Percentiles rank a stretch among this genome's conserved stretches.
Conservation (phyloP, 768 basidiomycete genomes). For the Amanita inopinata region DNA sequence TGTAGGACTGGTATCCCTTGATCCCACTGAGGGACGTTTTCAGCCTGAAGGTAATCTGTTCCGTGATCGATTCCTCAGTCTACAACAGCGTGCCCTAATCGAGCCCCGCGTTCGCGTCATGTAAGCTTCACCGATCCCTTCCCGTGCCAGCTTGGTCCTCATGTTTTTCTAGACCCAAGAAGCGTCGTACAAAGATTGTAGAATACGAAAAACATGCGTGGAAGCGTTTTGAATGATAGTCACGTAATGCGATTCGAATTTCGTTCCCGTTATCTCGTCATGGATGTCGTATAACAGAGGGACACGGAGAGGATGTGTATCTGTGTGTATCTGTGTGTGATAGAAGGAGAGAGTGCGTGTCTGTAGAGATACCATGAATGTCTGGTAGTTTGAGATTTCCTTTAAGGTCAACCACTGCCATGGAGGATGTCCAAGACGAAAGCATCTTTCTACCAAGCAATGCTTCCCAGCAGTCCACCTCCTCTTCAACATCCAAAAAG, state of each 20-base stretch:
- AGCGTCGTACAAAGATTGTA: conserved; percentile 38
- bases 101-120: conserved; percentile 78
- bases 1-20: neutral
- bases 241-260: no score
- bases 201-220: conserved; percentile 76
- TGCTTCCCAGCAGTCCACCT: conserved; percentile 12
- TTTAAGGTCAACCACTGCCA: no score
- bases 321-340: no score
- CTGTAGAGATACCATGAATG: no score
- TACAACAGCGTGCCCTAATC: conserved; percentile 80
- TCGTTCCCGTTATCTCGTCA: no score
- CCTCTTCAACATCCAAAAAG: conserved; percentile 16
- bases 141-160: neutral
- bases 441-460: conserved; percentile 6
- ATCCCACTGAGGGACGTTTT: conserved; percentile 5
- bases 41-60: conserved; percentile 94
- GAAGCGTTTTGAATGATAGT: conserved; percentile 53
- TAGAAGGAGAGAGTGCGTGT: no score
- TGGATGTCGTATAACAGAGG: neutral
- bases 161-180: conserved; percentile 34
- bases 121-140: conserved; percentile 32
- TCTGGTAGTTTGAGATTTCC: no score
- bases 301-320: neutral
- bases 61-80: conserved; percentile 76
- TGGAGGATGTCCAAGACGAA: conserved; percentile 8